These are phyloP conservation scores for Xylaria sp. DNA, from an alignment of 2,329 filamentous ascomycete genomes.

Conservation along the genomic window DNA sequence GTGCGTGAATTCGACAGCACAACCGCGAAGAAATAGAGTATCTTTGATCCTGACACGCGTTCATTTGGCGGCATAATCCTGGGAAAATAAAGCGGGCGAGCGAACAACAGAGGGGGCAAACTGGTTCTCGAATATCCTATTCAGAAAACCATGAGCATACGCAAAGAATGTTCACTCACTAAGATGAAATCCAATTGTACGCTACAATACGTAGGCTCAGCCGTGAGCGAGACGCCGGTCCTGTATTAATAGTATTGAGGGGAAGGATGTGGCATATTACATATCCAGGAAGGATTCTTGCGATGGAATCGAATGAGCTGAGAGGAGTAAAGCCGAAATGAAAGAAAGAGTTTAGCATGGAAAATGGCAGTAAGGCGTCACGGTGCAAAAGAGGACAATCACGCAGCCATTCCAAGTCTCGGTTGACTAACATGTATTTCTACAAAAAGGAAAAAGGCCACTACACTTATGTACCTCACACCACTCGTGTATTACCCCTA, in stretches of 20 bases:
- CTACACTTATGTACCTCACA: conserved; percentile 6
- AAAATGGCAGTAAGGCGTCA: conserved; percentile 29
- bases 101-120: too few relatives aligned
- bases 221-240: neutral
- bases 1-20: conserved; percentile 43
- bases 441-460: conserved; percentile 7
- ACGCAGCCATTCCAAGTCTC: neutral
- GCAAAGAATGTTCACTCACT: neutral
- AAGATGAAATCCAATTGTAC: neutral
- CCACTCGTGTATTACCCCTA: conserved; percentile 9
- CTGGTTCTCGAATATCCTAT: too few relatives aligned
- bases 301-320: neutral
- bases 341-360: neutral
- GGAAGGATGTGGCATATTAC: conserved; percentile 3
- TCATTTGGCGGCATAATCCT: conserved; percentile 42
- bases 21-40: conserved; percentile 35
- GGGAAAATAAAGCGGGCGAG: conserved; percentile 18
- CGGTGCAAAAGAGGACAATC: neutral
- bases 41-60: conserved; percentile 40
- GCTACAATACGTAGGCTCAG: neutral
- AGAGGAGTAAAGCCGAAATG: neutral
- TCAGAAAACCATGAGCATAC: neutral
- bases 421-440: conserved; percentile 22
- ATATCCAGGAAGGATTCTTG: conserved; percentile 3
- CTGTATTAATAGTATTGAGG: conserved; percentile 22